Evolutionary conservation across 75 land plant species (phyloP).

Genomic region (Adiantum capillusveneris): DNA sequence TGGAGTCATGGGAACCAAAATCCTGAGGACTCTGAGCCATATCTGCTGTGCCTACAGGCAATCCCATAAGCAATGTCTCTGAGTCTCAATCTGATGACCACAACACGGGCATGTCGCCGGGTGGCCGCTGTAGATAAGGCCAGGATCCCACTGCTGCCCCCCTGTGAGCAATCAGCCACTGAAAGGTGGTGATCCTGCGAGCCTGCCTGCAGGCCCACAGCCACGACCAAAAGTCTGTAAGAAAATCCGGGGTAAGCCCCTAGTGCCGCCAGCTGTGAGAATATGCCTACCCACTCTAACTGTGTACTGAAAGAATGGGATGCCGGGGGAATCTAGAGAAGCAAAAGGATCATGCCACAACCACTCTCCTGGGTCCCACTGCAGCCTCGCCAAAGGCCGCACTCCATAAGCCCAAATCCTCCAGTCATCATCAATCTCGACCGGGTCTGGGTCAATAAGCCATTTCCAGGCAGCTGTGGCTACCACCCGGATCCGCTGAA

Average conservation of each 20-base stretch:
- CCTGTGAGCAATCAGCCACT: slow-evolving; percentile 1
- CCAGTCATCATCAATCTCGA: background rate
- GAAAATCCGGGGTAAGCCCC: background rate
- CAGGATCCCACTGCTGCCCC: background rate
- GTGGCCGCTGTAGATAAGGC: background rate
- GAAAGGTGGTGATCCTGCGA: background rate
- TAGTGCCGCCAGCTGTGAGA: background rate
- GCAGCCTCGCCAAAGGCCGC: background rate
- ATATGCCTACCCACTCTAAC: background rate
- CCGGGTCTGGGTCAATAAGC: background rate
- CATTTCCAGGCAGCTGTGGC: background rate
- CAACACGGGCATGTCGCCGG: too few relatives aligned
- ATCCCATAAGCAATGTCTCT: too few relatives aligned
- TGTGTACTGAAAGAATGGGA: slow-evolving; percentile 1
- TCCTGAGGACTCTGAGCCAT: too few relatives aligned
- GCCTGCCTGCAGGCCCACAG: background rate
- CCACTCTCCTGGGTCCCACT: background rate
- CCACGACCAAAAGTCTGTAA: background rate
- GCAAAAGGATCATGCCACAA: background rate
- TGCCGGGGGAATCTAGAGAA: background rate
- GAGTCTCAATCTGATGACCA: too few relatives aligned
- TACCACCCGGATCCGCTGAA: background rate
- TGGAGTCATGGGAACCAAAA: too few relatives aligned
- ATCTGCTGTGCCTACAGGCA: too few relatives aligned
- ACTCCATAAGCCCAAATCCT: background rate